Conservation (phyloP, 768 basidiomycete species). For the Solioccasus polychromus region DNA sequence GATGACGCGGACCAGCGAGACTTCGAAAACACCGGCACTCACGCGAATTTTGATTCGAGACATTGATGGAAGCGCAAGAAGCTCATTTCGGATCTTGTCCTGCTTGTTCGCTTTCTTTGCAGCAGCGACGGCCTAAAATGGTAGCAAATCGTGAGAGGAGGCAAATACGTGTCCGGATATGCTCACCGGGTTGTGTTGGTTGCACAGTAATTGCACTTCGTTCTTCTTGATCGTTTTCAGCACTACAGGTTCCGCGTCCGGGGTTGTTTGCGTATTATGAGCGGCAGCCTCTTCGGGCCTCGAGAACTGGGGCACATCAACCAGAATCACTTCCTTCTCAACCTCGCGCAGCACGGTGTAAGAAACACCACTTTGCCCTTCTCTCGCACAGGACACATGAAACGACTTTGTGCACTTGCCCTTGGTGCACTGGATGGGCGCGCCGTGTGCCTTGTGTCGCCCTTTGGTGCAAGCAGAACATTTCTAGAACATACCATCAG, state of each 20-base stretch:
- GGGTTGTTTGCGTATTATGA: slow-evolving; percentile 2
- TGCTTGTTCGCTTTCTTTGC: slow-evolving; percentile 73
- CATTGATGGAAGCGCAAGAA: slow-evolving; percentile 67
- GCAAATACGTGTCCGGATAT: not conserved
- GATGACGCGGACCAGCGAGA: slow-evolving; percentile 68
- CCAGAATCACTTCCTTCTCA: slow-evolving; percentile 76
- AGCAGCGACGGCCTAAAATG: slow-evolving; percentile 63
- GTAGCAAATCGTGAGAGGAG: not conserved
- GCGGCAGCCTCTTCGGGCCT: not conserved
- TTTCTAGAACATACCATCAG: slow-evolving; percentile 56
- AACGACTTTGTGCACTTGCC: slow-evolving; percentile 93
- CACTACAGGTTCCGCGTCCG: slow-evolving; percentile 28
- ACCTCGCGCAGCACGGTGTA: slow-evolving; percentile 66
- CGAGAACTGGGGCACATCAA: slow-evolving; percentile 37
- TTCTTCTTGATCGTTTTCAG: slow-evolving; percentile 72
- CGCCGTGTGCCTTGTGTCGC: slow-evolving; percentile 65
- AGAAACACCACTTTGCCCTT: slow-evolving; percentile 48
- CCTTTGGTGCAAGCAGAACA: slow-evolving; percentile 81
- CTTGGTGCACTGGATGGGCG: slow-evolving; percentile 89
- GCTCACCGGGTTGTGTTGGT: slow-evolving; percentile 89
- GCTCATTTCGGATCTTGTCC: slow-evolving; percentile 66
- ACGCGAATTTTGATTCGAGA: slow-evolving; percentile 82
- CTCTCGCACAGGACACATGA: slow-evolving; percentile 86
- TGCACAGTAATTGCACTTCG: slow-evolving; percentile 74
- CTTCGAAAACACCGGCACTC: slow-evolving; percentile 83